Percentiles rank a stretch among this genome's conserved stretches.
phyloP scores from a whole-genome alignment of 768 basidiomycete genomes.

The Trametes coccinea region DNA sequence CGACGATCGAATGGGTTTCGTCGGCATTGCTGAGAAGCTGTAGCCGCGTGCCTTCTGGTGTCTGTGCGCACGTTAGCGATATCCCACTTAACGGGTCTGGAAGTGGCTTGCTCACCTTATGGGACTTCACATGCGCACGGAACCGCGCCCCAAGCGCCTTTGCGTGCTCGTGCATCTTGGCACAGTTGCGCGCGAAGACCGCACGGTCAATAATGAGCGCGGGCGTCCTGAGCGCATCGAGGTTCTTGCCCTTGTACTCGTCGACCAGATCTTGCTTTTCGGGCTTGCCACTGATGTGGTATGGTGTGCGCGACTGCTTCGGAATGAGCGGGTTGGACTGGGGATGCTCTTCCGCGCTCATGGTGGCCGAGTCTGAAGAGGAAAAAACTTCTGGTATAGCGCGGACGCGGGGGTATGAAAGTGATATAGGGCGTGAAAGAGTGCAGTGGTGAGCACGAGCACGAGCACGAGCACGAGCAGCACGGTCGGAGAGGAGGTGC shows the following conservation, averaged over 20 bases:
- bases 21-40: constrained; percentile 61
- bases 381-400: neutral
- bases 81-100: neutral
- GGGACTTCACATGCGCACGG: constrained; percentile 83
- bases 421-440: neutral
- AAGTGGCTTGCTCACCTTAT: constrained; percentile 53
- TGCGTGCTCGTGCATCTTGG: constrained; percentile 66
- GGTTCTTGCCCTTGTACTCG: constrained; percentile 57
- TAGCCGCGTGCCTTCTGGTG: constrained; percentile 69
- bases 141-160: constrained; percentile 69
- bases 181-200: constrained; percentile 72
- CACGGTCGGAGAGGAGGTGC: too few relatives aligned
- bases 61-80: constrained; percentile 37
- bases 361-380: neutral
- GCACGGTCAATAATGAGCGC: constrained; percentile 76
- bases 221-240: constrained; percentile 68
- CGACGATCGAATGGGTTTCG: constrained; percentile 62
- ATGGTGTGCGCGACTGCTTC: constrained; percentile 50
- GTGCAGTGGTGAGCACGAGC: neutral
- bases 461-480: neutral
- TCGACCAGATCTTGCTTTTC: constrained; percentile 50
- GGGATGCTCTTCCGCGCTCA: constrained; percentile 20
- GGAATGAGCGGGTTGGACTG: constrained; percentile 25
- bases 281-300: constrained; percentile 40
- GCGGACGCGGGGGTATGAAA: neutral